Evolutionary conservation across 441 rosid species (phyloP), one percentile per base, ranked within the genome.

Genomic region (Gossypium laxum): DNA sequence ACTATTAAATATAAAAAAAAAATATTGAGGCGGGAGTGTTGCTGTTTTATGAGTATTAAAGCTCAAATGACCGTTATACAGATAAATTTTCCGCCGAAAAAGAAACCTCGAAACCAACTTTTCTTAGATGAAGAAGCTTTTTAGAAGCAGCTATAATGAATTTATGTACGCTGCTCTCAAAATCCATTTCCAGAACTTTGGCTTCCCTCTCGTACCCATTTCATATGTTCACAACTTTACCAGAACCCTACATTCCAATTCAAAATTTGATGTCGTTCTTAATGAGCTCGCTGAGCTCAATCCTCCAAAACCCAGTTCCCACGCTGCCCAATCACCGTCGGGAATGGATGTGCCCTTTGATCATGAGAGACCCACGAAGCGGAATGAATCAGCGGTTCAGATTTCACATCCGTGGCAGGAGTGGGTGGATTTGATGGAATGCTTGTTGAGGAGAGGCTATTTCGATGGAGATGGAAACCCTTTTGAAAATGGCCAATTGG

Each of bases 341-440:
- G 69, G 71, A 61, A 43, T 12, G 17, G 41, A 41, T 11, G 54
- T 65, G 55, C 30, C 51, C 5, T 10, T 26, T 6, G 28, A 4
- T 65, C 4, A 56, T 1, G 50, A 10, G 15, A 56, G 8, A 51
- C 54, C 69, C 55, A 21, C 10, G 5, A 41, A 34, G 18, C 58
- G 5, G 48, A 67, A 57, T 21, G 85, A 55, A 65, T 45, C 72
- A 10, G 52, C 17, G 22, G 70, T 77, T 47, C 79, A 67, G 75
- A 81, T 86, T 76, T 80, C 90, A 8, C 92, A 87, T 72, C 88
- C 90, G 11, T 92, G 92, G 95, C 90, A 87, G 8, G 93, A 91
- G 63, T 91, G 95, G 98, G 79, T 84, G 60, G 80, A 79, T 70
- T 76, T 92, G 75, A 88, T 91, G 87, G 86, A 82, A 17, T 71